These are phyloP conservation scores for Croton laevigatus DNA, from an alignment of 441 rosid species.

Conservation along the genomic window DNA sequence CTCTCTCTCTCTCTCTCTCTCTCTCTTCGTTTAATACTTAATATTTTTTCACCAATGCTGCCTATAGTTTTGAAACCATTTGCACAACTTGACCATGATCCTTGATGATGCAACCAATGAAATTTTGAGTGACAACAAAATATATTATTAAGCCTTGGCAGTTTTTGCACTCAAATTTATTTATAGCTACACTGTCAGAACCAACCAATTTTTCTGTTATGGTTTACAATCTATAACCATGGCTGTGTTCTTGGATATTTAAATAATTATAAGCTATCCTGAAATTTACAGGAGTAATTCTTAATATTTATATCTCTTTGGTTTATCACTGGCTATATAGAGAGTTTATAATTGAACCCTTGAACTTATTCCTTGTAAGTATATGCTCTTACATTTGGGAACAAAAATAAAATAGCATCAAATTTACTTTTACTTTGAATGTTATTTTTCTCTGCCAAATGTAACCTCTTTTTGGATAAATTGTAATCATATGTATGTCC, in stretches of 20 bases:
- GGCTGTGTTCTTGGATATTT: background rate
- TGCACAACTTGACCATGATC: background rate
- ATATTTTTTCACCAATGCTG: background rate
- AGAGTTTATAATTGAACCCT: background rate
- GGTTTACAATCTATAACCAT: background rate
- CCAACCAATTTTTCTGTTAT: background rate
- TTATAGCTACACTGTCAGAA: background rate
- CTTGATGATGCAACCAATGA: background rate
- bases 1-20: background rate
- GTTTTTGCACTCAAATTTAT: background rate
- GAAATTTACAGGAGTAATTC: background rate
- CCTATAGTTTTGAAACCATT: background rate
- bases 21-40: background rate
- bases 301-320: background rate
- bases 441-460: background rate
- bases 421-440: slow-evolving; percentile 3
- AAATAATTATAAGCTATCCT: background rate
- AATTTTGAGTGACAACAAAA: background rate
- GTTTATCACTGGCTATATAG: background rate
- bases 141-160: background rate
- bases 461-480: background rate
- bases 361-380: background rate
- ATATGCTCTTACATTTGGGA: background rate
- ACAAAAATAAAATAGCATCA: background rate
- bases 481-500: slow-evolving; percentile 16